Evolutionary conservation across 768 basidiomycete species (phyloP).

Genomic region (Hypholoma fasciculare): DNA sequence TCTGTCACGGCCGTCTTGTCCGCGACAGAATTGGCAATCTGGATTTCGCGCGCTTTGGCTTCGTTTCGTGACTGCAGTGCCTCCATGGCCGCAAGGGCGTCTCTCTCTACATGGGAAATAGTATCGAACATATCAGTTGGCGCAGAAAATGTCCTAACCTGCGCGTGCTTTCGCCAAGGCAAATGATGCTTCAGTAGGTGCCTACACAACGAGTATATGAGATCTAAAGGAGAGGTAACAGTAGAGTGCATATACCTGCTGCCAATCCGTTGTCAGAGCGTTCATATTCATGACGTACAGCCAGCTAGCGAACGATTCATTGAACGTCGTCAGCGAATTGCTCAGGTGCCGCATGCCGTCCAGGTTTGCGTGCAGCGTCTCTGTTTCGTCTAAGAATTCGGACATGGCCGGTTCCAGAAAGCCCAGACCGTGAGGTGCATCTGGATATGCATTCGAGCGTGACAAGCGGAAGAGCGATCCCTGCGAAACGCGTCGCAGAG

Average conservation of each 20-base stretch:
- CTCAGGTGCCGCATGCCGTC: conserved; percentile 71
- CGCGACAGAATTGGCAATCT: conserved; percentile 27
- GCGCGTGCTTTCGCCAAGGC: conserved; percentile 57
- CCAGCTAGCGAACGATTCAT: conserved; percentile 92
- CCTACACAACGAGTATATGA: conserved; percentile 34
- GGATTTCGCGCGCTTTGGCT: conserved; percentile 32
- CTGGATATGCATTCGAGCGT: conserved; percentile 67
- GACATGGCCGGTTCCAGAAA: conserved; percentile 84
- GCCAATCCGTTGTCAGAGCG: conserved; percentile 91
- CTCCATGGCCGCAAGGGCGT: conserved; percentile 56
- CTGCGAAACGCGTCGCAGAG: conserved; percentile 87
- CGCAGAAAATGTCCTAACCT: conserved; percentile 36
- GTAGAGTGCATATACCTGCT: conserved; percentile 52
- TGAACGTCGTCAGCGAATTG: conserved; percentile 79
- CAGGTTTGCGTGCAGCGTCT: conserved; percentile 74
- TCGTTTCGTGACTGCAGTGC: conserved; percentile 43
- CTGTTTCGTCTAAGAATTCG: conserved; percentile 88
- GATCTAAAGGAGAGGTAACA: not conserved
- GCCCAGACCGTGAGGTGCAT: conserved; percentile 81
- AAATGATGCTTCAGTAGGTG: conserved; percentile 62
- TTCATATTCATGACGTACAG: conserved; percentile 95
- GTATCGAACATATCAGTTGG: not conserved
- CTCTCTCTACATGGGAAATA: conserved; percentile 45
- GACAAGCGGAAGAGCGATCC: conserved; percentile 88
- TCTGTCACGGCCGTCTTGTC: conserved; percentile 44